Percentiles rank a stretch among this genome's conserved stretches.
phyloP scores from a whole-genome alignment of 2,329 filamentous ascomycete species.

The Colletotrichum musae region DNA sequence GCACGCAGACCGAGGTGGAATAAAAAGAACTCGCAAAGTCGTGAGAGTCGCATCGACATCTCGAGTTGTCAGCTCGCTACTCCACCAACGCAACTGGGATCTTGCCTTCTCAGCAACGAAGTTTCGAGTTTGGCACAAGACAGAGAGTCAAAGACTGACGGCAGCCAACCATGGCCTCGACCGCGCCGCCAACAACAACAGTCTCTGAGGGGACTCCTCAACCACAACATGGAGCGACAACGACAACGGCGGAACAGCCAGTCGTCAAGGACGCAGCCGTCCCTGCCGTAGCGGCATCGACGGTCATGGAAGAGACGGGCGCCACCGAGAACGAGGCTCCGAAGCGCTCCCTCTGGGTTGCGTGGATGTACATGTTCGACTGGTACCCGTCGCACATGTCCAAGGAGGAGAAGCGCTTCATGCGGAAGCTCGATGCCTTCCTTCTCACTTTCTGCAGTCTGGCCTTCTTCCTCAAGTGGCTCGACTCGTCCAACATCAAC shows the following conservation, averaged over 20 bases:
- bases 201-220: neutral
- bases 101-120: neutral
- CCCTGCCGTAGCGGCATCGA: conserved; percentile 57
- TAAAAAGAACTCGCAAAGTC: conserved; percentile 14
- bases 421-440: conserved; percentile 45
- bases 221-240: neutral
- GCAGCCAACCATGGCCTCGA: neutral
- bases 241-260: neutral
- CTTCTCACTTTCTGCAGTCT: conserved; percentile 43
- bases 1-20: neutral
- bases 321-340: conserved; percentile 30
- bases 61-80: neutral
- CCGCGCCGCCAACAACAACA: neutral
- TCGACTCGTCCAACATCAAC: conserved; percentile 56
- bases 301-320: conserved; percentile 64
- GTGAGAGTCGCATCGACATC: neutral
- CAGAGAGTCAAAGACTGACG: too few species aligned
- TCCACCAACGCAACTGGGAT: neutral
- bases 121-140: neutral
- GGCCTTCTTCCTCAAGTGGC: conserved; percentile 41
- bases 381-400: conserved; percentile 46
- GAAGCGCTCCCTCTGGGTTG: conserved; percentile 39
- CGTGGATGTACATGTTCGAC: conserved; percentile 46
- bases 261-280: conserved; percentile 25
- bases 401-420: conserved; percentile 40